Conservation (phyloP, 2,329 filamentous ascomycete species). For the Emmonsiellopsis sp. region DNA sequence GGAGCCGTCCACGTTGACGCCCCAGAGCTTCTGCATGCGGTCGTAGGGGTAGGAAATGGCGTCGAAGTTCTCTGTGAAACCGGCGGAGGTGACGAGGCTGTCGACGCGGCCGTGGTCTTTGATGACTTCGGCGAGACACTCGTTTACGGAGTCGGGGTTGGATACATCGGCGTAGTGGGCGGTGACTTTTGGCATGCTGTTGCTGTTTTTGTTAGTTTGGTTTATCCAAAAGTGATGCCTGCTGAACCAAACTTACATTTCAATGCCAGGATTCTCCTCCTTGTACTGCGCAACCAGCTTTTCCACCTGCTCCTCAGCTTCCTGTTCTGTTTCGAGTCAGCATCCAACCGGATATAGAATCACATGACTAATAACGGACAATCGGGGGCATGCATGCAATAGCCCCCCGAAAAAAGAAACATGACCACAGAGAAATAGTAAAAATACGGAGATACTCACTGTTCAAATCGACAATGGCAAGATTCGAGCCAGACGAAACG, state of each 20-base stretch:
- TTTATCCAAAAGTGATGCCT: neutral
- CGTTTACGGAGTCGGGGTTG: slow-evolving; percentile 66
- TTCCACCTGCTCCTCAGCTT: slow-evolving; percentile 68
- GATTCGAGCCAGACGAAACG: slow-evolving; percentile 76
- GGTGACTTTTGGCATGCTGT: slow-evolving; percentile 69
- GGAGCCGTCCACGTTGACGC: slow-evolving; percentile 86
- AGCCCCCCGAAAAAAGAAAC: neutral
- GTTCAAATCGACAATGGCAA: slow-evolving; percentile 91
- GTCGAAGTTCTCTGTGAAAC: slow-evolving; percentile 93
- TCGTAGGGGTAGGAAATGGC: slow-evolving; percentile 86
- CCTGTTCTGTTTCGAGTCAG: slow-evolving; percentile 54
- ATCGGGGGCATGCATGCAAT: neutral
- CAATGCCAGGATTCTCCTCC: slow-evolving; percentile 67
- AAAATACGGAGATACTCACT: slow-evolving; percentile 45
- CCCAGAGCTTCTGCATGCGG: slow-evolving; percentile 86
- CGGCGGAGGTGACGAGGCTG: slow-evolving; percentile 88
- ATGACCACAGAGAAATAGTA: neutral
- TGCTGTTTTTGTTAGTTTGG: neutral
- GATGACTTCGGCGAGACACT: slow-evolving; percentile 62
- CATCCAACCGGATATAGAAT: neutral
- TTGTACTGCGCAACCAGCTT: slow-evolving; percentile 67
- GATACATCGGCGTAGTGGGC: slow-evolving; percentile 87
- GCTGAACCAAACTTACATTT: slow-evolving; percentile 43
- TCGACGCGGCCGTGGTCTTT: slow-evolving; percentile 72
- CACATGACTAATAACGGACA: neutral